These are phyloP conservation scores for Nakazawaea ernobii DNA, from an alignment of 805 yeast genomes.

Conservation along the genomic window DNA sequence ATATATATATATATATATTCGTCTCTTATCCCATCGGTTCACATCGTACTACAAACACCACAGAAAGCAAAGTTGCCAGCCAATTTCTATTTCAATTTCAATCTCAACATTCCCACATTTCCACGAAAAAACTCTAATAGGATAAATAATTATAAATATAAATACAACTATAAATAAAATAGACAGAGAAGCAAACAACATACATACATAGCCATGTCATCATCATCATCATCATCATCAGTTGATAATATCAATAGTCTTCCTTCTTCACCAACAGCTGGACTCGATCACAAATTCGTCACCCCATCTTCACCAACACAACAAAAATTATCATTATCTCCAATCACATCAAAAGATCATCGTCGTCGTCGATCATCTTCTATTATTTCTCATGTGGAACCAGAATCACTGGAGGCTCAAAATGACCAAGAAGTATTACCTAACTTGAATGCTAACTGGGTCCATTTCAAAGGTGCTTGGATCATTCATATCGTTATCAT, in stretches of 20 bases:
- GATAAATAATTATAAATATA: too few species aligned
- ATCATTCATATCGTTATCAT: slow-evolving; percentile 83
- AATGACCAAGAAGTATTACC: slow-evolving; percentile 87
- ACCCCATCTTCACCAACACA: slow-evolving; percentile 28
- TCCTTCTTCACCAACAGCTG: slow-evolving; percentile 7
- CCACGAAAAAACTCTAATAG: too few species aligned
- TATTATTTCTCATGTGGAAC: slow-evolving; percentile 86
- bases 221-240: slow-evolving; percentile 3
- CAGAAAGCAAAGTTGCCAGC: too few species aligned
- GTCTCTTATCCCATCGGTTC: too few species aligned
- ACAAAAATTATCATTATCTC: slow-evolving; percentile 27
- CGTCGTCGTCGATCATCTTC: slow-evolving; percentile 76
- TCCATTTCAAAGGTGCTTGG: slow-evolving; percentile 96
- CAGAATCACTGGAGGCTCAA: slow-evolving; percentile 86
- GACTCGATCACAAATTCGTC: slow-evolving; percentile 18
- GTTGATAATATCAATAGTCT: neutral
- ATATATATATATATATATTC: too few species aligned
- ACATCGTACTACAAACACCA: too few species aligned
- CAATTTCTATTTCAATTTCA: too few species aligned
- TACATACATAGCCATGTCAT: neutral
- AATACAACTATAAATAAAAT: too few species aligned
- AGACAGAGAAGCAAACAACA: neutral
- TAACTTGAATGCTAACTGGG: slow-evolving; percentile 94
- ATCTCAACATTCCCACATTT: too few species aligned
- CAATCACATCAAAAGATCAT: slow-evolving; percentile 28